These are phyloP conservation scores for Paracorniculantispora psalliotae DNA, from an alignment of 2,329 filamentous ascomycete species.

Conservation along the genomic window DNA sequence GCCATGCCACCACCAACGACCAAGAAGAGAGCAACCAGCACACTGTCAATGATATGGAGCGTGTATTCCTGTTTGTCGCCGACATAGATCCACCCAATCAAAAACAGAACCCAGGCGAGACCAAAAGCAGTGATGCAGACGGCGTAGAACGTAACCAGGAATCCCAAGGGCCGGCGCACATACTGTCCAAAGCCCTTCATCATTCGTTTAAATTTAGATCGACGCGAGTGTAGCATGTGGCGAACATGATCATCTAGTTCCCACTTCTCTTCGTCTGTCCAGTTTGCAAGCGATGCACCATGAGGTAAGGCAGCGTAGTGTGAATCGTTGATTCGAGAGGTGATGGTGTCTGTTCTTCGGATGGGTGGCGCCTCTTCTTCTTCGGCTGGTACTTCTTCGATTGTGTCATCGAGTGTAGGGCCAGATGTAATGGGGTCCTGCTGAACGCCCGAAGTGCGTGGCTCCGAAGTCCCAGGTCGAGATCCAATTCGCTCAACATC, in stretches of 20 bases:
- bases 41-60: slow-evolving; percentile 66
- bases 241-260: slow-evolving; percentile 81
- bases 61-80: slow-evolving; percentile 65
- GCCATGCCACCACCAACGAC: slow-evolving; percentile 66
- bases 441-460: neutral
- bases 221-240: slow-evolving; percentile 79
- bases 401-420: slow-evolving; percentile 20
- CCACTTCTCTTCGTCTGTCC: slow-evolving; percentile 67
- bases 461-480: slow-evolving; percentile 8
- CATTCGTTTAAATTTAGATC: slow-evolving; percentile 71
- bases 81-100: slow-evolving; percentile 86
- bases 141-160: slow-evolving; percentile 79
- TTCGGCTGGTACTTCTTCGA: slow-evolving; percentile 16
- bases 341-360: slow-evolving; percentile 53
- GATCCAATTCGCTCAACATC: slow-evolving; percentile 14
- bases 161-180: slow-evolving; percentile 68
- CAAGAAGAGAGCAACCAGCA: slow-evolving; percentile 65
- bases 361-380: slow-evolving; percentile 24
- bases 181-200: slow-evolving; percentile 81
- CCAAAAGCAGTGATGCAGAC: slow-evolving; percentile 79
- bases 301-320: slow-evolving; percentile 78
- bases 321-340: slow-evolving; percentile 61
- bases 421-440: slow-evolving; percentile 19
- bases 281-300: slow-evolving; percentile 65
- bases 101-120: slow-evolving; percentile 82